These are phyloP conservation scores for sorghum (Sorghum bicolor) DNA, from an alignment of 176 grass and related monocot species.

Conservation along the genomic window DNA sequence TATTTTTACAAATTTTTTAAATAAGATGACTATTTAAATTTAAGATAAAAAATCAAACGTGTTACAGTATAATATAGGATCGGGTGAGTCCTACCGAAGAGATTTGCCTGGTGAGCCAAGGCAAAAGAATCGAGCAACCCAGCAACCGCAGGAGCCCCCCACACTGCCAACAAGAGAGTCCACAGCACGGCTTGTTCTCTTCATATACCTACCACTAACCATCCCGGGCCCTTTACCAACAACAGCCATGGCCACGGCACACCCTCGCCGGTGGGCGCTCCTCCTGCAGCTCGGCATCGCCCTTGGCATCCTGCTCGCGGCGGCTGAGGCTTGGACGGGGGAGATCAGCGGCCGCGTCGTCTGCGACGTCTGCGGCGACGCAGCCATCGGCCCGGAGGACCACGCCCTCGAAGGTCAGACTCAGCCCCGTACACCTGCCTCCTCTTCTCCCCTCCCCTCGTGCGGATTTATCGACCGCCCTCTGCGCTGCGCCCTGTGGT, in stretches of 20 bases:
- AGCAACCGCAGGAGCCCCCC: too few species aligned
- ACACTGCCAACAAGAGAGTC: too few species aligned
- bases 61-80: too few species aligned
- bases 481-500: not conserved
- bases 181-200: not conserved
- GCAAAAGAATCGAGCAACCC: too few species aligned
- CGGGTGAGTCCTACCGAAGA: too few species aligned
- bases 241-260: slow-evolving; percentile 36
- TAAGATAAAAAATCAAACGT: too few species aligned
- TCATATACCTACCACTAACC: not conserved
- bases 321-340: slow-evolving; percentile 77
- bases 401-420: slow-evolving; percentile 74
- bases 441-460: not conserved
- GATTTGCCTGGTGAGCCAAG: too few species aligned
- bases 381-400: slow-evolving; percentile 80
- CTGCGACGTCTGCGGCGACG: slow-evolving; percentile 88
- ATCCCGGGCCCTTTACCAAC: not conserved
- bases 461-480: not conserved
- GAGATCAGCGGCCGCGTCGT: slow-evolving; percentile 87
- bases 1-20: too few species aligned
- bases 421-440: not conserved
- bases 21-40: too few species aligned
- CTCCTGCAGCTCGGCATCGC: not conserved
- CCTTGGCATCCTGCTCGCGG: slow-evolving; percentile 15
- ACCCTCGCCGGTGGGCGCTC: not conserved